A percentile compares a stretch with the other conserved stretches of the same genome.
Conservation (phyloP, 257 asterid genomes). For the Capsicum pubescens region DNA sequence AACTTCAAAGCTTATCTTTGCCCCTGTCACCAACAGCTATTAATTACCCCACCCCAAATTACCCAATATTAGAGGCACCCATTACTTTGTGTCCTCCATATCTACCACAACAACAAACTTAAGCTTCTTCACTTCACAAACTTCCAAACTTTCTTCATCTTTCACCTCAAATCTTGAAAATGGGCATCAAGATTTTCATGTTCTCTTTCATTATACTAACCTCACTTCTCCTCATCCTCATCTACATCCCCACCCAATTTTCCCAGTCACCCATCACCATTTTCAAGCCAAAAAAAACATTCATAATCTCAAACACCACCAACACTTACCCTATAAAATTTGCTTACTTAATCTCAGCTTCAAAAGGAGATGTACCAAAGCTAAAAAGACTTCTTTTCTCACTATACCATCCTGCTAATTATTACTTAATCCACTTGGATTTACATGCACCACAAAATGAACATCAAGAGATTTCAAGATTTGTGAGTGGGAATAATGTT, state of each 20-base stretch:
- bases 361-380: constrained; percentile 71
- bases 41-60: constrained; percentile 18
- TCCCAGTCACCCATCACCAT: constrained; percentile 56
- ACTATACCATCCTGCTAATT: constrained; percentile 79
- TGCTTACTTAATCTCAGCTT: constrained; percentile 89
- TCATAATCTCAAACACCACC: constrained; percentile 52
- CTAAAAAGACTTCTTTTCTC: constrained; percentile 76
- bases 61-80: not conserved
- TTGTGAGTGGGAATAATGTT: constrained; percentile 54
- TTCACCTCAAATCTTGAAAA: constrained; percentile 28
- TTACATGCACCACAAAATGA: constrained; percentile 66
- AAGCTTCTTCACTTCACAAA: not conserved
- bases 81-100: not conserved
- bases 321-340: constrained; percentile 68
- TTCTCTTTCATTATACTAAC: constrained; percentile 54
- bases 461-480: constrained; percentile 67
- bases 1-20: not conserved
- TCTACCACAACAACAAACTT: not conserved
- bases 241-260: constrained; percentile 57
- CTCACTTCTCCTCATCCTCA: constrained; percentile 52
- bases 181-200: constrained; percentile 60
- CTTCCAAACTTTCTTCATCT: constrained; percentile 12
- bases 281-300: constrained; percentile 45
- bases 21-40: constrained; percentile 24
- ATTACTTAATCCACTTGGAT: constrained; percentile 75